These are phyloP conservation scores for Phytophthora constricta DNA, from an alignment of 352 stramenopile species.

Conservation along the genomic window DNA sequence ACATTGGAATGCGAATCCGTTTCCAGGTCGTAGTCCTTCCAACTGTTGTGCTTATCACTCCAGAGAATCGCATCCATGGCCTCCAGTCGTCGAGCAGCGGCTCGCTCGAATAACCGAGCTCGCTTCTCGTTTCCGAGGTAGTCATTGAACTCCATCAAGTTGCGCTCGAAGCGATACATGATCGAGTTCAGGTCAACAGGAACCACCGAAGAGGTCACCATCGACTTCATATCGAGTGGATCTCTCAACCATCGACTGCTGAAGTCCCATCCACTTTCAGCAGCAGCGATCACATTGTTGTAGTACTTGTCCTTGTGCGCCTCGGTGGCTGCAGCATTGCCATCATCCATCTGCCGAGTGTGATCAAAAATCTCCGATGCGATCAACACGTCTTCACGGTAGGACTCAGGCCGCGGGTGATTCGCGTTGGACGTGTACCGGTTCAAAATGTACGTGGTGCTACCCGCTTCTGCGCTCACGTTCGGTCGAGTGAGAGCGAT, in stretches of 20 bases:
- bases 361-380: conserved; percentile 70
- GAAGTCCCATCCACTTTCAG: conserved; percentile 93
- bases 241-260: conserved; percentile 84
- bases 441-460: conserved; percentile 64
- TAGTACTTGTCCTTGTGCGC: conserved; percentile 79
- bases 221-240: conserved; percentile 69
- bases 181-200: conserved; percentile 89
- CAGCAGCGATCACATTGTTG: conserved; percentile 82
- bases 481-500: conserved; percentile 51
- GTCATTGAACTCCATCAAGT: conserved; percentile 70
- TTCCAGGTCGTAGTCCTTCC: conserved; percentile 81
- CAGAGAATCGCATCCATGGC: conserved; percentile 82
- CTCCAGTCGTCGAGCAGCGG: conserved; percentile 43
- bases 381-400: conserved; percentile 79
- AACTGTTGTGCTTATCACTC: conserved; percentile 56
- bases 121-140: conserved; percentile 51
- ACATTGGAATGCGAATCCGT: conserved; percentile 49
- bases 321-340: conserved; percentile 44
- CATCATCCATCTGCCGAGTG: conserved; percentile 35
- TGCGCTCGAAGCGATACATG: conserved; percentile 80
- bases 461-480: conserved; percentile 7
- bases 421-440: conserved; percentile 80
- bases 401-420: conserved; percentile 86
- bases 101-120: conserved; percentile 52
- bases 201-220: conserved; percentile 71